Base-by-base conservation (phyloP, 306 rosid species). In the Glycine tomentella region DNA sequence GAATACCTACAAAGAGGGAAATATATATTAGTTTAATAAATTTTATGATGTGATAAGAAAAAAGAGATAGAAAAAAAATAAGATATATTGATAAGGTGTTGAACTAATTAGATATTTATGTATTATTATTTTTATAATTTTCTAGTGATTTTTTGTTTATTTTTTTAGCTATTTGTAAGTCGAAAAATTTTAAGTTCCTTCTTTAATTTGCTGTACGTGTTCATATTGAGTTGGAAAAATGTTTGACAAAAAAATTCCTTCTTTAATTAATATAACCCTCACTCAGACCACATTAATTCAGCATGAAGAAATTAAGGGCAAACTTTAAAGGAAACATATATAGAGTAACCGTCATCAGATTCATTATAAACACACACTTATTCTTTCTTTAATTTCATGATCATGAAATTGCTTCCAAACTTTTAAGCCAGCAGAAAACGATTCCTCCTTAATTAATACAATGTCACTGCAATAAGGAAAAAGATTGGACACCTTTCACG, bases 401-500 rank as follows among this genome's bases (percentile, higher is more conserved):
- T 70, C 68, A 45, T 59, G 72, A 34, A 81, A 81, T 59, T 74
- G 84, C 73, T 78, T 75, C 44, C 14, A 63, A 80, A 75, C 70
- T 81, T 64, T 59, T 7, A 82, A 52, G 78, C 66, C 58, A 61
- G 36, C 38, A 36, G 83, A 81, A 83, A 80, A 63, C 3, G 80
- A 83, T 58, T 80, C 83, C 31, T 25, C 31, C 31, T 56, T 67
- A 44, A 51, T 74, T 71, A 72, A 45, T 14, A 68, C n/a, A 33
- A 36, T 51, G 38, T 33, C 76, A 64, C 81, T 78, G 75, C 48
- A 74, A 61, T 20, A 77, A 74, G 82, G 92, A 88, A 89, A 90
- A 89, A 87, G 95, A 88, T 90, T 82, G 82, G 90, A 77, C 90
- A 89, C 90, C 90, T 91, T 85, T 79, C 78, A 81, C 82, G 86